Base-by-base conservation (phyloP, 768 basidiomycete species). In the Suillus spraguei region DNA sequence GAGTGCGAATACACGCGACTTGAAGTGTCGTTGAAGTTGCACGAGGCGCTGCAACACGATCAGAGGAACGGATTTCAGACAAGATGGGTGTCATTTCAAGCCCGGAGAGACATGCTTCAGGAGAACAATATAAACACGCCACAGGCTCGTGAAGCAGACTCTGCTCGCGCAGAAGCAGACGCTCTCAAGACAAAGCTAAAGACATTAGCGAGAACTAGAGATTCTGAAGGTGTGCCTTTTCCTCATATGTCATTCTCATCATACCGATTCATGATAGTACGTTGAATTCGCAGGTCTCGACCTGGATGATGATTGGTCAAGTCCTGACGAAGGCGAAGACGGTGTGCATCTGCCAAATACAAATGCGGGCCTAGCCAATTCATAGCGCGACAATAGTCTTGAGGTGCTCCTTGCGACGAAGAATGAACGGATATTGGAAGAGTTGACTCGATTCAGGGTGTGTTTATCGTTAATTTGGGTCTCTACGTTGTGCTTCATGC, bases 251-350 rank as follows among this genome's bases (percentile, higher is more conserved):
- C 24, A 36, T 59, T 49, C 32, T 35, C 56, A 36, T 33, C 44
- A 44, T 42, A 36, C 44, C 38, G 58, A 10, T 13, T 42, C 63
- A 47, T 39, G 16, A 38, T 68, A 99, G 97, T 98, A 90, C 68
- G 96, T 99, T 63, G 97, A 99, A 72, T 99, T 99, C 72, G 89
- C 92, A 8, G 94, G 94, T 10, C 83, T 94, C 38, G 94, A 97
- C 41, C 87, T 70, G 10, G 75, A 88, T 41, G 87, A 82, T 24
- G 81, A 80, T 56, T 73, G 72, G 66, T 78, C 78, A 33, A 72
- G 77, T 8, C 70, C 71, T 55, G 77, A 79, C 56, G 82, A 78
- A 1, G 72, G 77, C 53, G 80, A 83, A 22, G 73, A 81, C n/a
- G 87, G 82, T 4, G 67, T 93, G 13, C 85, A 85, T 36, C 82